Percentiles rank a stretch among this genome's conserved stretches.
Conservation (phyloP, 495 filamentous ascomycete species). For the Entonaema liquescens region DNA sequence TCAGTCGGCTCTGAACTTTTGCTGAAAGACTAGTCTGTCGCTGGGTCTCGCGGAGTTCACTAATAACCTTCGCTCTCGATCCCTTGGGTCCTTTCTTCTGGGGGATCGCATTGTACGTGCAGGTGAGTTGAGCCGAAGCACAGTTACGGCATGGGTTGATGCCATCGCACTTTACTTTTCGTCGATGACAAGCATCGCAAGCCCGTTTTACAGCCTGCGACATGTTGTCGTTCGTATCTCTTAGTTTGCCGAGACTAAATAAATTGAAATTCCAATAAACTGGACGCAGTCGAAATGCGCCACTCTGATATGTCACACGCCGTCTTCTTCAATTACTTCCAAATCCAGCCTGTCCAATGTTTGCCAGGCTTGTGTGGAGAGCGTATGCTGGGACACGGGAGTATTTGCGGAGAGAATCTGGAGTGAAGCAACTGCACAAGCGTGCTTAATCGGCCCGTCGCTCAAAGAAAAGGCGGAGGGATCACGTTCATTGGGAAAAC, state of each 20-base stretch:
- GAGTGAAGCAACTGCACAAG: slow-evolving; percentile 43
- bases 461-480: slow-evolving; percentile 46
- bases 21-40: slow-evolving; percentile 65
- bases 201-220: slow-evolving; percentile 70
- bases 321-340: slow-evolving; percentile 32
- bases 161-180: slow-evolving; percentile 83
- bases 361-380: slow-evolving; percentile 27
- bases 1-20: slow-evolving; percentile 57
- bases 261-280: slow-evolving; percentile 2
- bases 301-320: slow-evolving; percentile 16
- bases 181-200: slow-evolving; percentile 83
- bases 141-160: slow-evolving; percentile 78
- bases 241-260: slow-evolving; percentile 5
- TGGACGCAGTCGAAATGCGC: slow-evolving; percentile 26
- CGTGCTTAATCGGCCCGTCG: slow-evolving; percentile 49
- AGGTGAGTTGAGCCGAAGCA: slow-evolving; percentile 69
- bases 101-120: slow-evolving; percentile 84
- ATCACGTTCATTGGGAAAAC: slow-evolving; percentile 46
- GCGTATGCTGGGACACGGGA: slow-evolving; percentile 20
- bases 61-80: slow-evolving; percentile 82
- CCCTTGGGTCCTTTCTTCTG: slow-evolving; percentile 90
- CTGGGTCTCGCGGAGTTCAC: slow-evolving; percentile 74
- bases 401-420: slow-evolving; percentile 43
- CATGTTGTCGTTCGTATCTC: slow-evolving; percentile 45
- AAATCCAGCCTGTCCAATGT: slow-evolving; percentile 32